Percentiles rank a stretch among this genome's conserved stretches.
phyloP scores from a whole-genome alignment of 179 eudicot species.

The Beta corolliflora region DNA sequence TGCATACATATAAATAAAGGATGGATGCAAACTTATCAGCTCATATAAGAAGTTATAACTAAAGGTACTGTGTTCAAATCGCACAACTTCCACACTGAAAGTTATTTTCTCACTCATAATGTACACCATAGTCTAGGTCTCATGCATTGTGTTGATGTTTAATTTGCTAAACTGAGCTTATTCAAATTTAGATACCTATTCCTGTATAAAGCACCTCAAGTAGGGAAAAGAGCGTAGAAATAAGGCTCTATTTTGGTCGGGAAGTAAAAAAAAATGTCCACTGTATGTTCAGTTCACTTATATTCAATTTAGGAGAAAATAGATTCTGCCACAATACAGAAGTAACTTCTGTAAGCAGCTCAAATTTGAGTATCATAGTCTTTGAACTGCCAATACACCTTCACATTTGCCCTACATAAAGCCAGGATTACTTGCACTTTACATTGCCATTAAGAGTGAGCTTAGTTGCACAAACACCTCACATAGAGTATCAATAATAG shows the following conservation, averaged over 20 bases:
- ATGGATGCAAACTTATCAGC: not conserved
- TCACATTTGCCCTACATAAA: not conserved
- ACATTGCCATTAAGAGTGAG: not conserved
- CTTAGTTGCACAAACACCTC: not conserved
- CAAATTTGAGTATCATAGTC: not conserved
- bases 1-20: constrained; percentile 33
- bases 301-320: not conserved
- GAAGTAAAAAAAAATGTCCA: not conserved
- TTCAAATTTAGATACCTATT: not conserved
- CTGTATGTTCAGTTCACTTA: not conserved
- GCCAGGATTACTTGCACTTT: not conserved
- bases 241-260: not conserved
- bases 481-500: not conserved
- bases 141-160: not conserved
- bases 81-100: not conserved
- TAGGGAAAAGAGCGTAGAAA: not conserved
- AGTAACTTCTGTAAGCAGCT: not conserved
- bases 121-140: not conserved
- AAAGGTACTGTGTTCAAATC: not conserved
- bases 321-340: not conserved
- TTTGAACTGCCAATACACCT: constrained; percentile 5
- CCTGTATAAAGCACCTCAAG: not conserved
- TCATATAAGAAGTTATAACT: not conserved
- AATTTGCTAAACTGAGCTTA: not conserved
- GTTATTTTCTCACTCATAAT: not conserved